These are phyloP conservation scores for Pseudonitzschia multiseries DNA, from an alignment of 108 stramenopile genomes.

Conservation along the genomic window DNA sequence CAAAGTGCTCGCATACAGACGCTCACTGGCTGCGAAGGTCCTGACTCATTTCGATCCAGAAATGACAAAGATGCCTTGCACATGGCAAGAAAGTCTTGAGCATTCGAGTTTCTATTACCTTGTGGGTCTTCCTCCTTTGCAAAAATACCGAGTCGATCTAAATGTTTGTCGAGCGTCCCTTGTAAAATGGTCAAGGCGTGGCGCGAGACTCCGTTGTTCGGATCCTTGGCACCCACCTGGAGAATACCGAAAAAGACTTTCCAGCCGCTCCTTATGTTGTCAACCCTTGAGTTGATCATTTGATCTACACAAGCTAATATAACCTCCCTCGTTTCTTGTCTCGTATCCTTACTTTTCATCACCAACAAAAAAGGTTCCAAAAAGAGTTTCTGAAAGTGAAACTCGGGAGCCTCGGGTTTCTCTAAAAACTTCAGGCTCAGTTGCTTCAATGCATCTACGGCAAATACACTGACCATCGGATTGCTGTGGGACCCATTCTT, in stretches of 20 bases:
- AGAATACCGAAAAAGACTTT: constrained; percentile 85
- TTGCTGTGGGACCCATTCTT: constrained; percentile 92
- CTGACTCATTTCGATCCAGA: constrained; percentile 52
- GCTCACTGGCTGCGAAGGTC: constrained; percentile 62
- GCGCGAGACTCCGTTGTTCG: constrained; percentile 60
- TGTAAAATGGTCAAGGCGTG: constrained; percentile 79
- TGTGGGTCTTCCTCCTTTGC: constrained; percentile 27
- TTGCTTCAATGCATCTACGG: constrained; percentile 97
- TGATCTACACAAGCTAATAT: constrained; percentile 85
- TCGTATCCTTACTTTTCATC: constrained; percentile 72
- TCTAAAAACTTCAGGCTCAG: constrained; percentile 93
- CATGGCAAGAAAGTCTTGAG: constrained; percentile 83
- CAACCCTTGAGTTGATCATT: constrained; percentile 72
- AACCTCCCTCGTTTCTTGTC: constrained; percentile 77
- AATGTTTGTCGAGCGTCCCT: constrained; percentile 77
- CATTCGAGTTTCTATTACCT: constrained; percentile 59
- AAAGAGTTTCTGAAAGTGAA: constrained; percentile 96
- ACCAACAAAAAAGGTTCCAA: constrained; percentile 92
- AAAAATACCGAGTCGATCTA: constrained; percentile 60
- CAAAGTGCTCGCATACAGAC: constrained; percentile 87
- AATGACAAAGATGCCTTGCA: constrained; percentile 77
- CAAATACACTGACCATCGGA: constrained; percentile 93
- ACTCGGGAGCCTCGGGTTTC: constrained; percentile 90
- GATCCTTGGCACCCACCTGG: constrained; percentile 59
- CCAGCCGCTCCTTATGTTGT: constrained; percentile 91